phyloP scores from a whole-genome alignment of 495 filamentous ascomycete genomes.

The Cercophora samala region DNA sequence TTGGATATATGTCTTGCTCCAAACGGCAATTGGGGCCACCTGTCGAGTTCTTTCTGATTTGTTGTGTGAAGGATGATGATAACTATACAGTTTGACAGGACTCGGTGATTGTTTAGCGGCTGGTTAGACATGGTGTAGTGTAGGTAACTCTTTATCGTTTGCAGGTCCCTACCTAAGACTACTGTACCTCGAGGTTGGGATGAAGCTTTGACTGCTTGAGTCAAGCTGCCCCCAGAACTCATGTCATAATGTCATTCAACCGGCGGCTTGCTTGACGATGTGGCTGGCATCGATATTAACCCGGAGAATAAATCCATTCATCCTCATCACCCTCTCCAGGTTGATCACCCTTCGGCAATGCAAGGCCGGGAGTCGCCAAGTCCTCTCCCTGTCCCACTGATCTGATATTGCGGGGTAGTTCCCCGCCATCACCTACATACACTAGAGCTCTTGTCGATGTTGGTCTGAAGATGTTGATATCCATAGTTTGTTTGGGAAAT shows the following conservation, averaged over 20 bases:
- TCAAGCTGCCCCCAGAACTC: neutral
- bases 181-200: neutral
- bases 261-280: neutral
- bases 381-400: neutral
- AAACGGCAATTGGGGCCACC: too few relatives aligned
- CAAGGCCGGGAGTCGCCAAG: neutral
- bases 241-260: neutral
- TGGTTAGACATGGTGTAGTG: too few relatives aligned
- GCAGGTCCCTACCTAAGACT: too few relatives aligned
- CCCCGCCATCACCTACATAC: neutral
- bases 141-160: too few relatives aligned
- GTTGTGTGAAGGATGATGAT: too few relatives aligned
- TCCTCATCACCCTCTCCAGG: neutral
- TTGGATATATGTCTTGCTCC: too few relatives aligned
- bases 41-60: too few relatives aligned
- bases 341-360: neutral
- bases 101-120: too few relatives aligned
- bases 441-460: too few relatives aligned
- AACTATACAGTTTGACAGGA: too few relatives aligned
- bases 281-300: neutral
- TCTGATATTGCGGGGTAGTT: neutral
- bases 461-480: neutral
- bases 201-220: neutral
- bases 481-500: neutral
- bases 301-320: neutral